Percentiles rank a stretch among this genome's conserved stretches.
Conservation (phyloP, 495 filamentous ascomycete species). For the Hypomontagnella submonticulosa region DNA sequence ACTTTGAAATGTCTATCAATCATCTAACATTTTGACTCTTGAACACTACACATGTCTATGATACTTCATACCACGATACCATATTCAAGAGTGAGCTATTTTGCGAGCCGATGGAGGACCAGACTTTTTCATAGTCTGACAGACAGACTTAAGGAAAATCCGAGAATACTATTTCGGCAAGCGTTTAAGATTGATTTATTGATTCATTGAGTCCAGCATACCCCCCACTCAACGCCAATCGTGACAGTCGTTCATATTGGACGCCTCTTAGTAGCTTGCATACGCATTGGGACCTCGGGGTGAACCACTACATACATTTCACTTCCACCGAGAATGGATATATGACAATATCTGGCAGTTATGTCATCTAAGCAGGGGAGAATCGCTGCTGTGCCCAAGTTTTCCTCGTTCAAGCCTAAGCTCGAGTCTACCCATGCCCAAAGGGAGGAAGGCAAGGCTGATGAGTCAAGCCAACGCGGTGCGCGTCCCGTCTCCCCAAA, state of each 20-base stretch:
- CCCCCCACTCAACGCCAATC: neutral
- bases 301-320: neutral
- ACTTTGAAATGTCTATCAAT: no score
- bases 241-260: neutral
- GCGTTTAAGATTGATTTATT: no score
- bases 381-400: constrained; percentile 66
- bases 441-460: constrained; percentile 27
- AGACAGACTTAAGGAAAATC: no score
- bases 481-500: constrained; percentile 8
- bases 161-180: no score
- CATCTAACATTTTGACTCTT: no score
- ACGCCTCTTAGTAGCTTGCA: constrained; percentile 4
- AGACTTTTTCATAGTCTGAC: no score
- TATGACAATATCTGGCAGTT: constrained; percentile 8
- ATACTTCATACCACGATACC: no score
- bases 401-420: constrained; percentile 73
- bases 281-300: constrained; percentile 4
- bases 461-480: constrained; percentile 33
- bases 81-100: no score
- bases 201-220: neutral
- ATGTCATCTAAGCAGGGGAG: constrained; percentile 51
- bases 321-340: constrained; percentile 11
- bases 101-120: no score
- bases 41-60: no score
- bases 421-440: constrained; percentile 39